A percentile compares a stretch with the other conserved stretches of the same genome.
phyloP scores from a whole-genome alignment of 345 rosid genomes.

The Eucalyptus grandis region DNA sequence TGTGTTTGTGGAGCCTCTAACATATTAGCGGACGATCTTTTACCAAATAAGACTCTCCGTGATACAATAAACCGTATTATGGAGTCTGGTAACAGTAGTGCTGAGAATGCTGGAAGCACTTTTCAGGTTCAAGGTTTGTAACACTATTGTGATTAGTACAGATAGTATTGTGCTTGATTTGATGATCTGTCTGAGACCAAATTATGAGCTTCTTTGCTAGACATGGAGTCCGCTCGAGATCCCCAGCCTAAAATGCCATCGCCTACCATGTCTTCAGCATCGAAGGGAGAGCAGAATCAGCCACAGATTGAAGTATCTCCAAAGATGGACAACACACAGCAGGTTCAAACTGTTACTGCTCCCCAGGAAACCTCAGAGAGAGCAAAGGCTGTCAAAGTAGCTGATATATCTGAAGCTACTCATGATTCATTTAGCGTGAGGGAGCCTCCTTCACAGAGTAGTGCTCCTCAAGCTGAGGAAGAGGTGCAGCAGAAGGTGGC shows the following conservation, averaged over 20 bases:
- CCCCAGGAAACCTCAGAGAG: constrained; percentile 27
- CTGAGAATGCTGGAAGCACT: constrained; percentile 75
- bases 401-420: constrained; percentile 57
- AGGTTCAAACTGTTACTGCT: constrained; percentile 28
- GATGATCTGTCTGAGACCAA: background rate
- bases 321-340: constrained; percentile 14
- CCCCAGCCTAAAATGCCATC: constrained; percentile 65
- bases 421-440: constrained; percentile 57
- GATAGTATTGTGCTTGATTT: background rate
- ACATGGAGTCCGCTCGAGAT: constrained; percentile 75
- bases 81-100: constrained; percentile 86
- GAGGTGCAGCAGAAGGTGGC: constrained; percentile 64
- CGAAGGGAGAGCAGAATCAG: constrained; percentile 50
- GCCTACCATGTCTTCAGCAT: constrained; percentile 65
- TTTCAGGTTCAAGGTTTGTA: constrained; percentile 81
- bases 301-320: constrained; percentile 24
- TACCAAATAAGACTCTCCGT: constrained; percentile 91
- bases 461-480: constrained; percentile 44
- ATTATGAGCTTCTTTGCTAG: constrained; percentile 11
- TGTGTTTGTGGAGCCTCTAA: constrained; percentile 85
- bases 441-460: constrained; percentile 62
- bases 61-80: constrained; percentile 86
- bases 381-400: constrained; percentile 22
- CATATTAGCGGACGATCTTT: constrained; percentile 90
- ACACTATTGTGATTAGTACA: background rate